Conservation (phyloP, 169 alveolate genomes). For the Eimeria brunetti region DNA sequence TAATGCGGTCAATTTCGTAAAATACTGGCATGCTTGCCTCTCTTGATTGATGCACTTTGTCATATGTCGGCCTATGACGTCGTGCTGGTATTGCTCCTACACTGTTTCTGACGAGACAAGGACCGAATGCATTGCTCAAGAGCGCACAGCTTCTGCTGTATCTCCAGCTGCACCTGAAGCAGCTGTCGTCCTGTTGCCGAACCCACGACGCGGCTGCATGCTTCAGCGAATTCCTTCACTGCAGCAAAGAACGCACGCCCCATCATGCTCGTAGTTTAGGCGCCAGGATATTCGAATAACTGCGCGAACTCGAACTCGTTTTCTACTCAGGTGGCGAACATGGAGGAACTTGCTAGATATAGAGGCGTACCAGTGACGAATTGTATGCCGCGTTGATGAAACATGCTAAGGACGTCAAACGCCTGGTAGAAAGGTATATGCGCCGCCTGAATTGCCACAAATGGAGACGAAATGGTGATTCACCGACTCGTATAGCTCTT, state of each 20-base stretch:
- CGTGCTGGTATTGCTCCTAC: slow-evolving; percentile 42
- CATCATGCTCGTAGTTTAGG: background rate
- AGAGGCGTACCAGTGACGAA: slow-evolving; percentile 59
- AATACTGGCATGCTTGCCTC: background rate
- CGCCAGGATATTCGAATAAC: background rate
- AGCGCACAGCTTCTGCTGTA: slow-evolving; percentile 60
- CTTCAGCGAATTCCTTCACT: slow-evolving; percentile 76
- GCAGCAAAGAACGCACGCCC: background rate
- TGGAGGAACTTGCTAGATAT: background rate
- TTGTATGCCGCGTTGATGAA: slow-evolving; percentile 69
- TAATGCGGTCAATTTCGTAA: background rate
- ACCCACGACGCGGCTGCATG: slow-evolving; percentile 69
- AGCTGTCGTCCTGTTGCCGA: slow-evolving; percentile 76
- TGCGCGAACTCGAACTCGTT: background rate
- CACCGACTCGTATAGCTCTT: background rate
- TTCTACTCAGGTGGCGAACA: background rate
- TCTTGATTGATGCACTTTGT: background rate
- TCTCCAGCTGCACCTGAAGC: slow-evolving; percentile 73
- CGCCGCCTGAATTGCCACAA: slow-evolving; percentile 50
- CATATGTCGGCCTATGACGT: slow-evolving; percentile 42
- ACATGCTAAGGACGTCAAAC: slow-evolving; percentile 75
- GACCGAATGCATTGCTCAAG: slow-evolving; percentile 57
- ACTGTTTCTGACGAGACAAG: slow-evolving; percentile 28
- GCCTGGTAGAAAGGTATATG: slow-evolving; percentile 74
- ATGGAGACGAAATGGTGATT: background rate